Evolutionary conservation across 2,329 filamentous ascomycete species (phyloP), one percentile per base, ranked within the genome.

Genomic region (Aspergillus pseudoglaucus): DNA sequence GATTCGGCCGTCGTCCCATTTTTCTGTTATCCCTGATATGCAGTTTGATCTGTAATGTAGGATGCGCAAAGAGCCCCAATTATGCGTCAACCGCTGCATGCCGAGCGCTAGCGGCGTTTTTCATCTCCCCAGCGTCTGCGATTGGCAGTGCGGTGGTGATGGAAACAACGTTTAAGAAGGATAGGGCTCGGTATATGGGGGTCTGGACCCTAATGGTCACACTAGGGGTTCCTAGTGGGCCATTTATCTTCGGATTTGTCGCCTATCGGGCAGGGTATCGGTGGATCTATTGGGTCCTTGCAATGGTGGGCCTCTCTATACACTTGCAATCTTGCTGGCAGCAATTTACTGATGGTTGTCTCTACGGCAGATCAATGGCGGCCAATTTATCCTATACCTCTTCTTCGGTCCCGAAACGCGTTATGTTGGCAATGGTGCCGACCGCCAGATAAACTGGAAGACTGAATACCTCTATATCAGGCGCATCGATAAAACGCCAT

Each of bases 251-350:
- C 14, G 64, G 65, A 1, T 67, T 68, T 35, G 78, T 82, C 1
- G 72, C 75, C 1, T 66, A 76, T 48, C 71, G 75, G 14, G 71
- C 74, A n/a, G 75, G 76, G 0, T 81, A 78, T 49, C 68, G 74
- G 7, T 82, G 79, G 79, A 80, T 82, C 40, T 82, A 78, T 61
- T 82, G 75, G 72, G 73, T 76, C 20, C 65, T 82, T 7, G 76
- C 78, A 5, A 81, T 82, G 35, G 75, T 78, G 22, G 22, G 22
- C 22, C 22, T 22, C 22, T 22, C 22, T 12, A 2, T 32, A 32
- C 25, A 8, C 18, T 17, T n/a, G 15, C 15, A 20, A 12, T 2
- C 15, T 8, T 15, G 10, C 22, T 4, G 9, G 10, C 10, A 14
- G 14, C 5, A 8, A 55, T 55, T 4, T 48, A 60, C 42, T 48